Percentiles rank a stretch among this genome's conserved stretches.
Evolutionary conservation across 805 yeast species (phyloP).

Genomic region (Schwanniomyces yamadae): DNA sequence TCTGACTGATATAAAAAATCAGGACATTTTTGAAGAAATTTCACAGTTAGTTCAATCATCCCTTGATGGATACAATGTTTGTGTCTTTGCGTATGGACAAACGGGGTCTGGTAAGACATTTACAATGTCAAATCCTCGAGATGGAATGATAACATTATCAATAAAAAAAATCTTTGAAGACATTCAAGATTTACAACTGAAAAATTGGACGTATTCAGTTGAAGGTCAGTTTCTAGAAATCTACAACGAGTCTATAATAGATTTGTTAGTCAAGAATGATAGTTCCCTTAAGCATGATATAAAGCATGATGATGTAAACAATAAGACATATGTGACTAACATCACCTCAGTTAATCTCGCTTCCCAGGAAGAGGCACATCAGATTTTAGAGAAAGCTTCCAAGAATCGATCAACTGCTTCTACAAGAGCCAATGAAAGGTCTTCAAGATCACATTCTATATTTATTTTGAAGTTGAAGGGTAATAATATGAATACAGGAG

Average conservation of each 20-base stretch:
- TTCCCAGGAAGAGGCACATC: slow-evolving; percentile 48
- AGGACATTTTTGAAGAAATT: slow-evolving; percentile 75
- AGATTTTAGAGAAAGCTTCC: slow-evolving; percentile 53
- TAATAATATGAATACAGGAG: slow-evolving; percentile 46
- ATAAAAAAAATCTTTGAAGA: slow-evolving; percentile 66
- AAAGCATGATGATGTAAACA: slow-evolving; percentile 57
- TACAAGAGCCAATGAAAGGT: slow-evolving; percentile 75
- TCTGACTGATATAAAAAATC: slow-evolving; percentile 50
- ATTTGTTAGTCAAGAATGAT: slow-evolving; percentile 46
- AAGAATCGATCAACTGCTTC: slow-evolving; percentile 73
- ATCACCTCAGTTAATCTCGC: slow-evolving; percentile 49
- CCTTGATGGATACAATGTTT: slow-evolving; percentile 85
- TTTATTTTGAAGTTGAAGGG: slow-evolving; percentile 67
- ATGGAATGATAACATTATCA: slow-evolving; percentile 83
- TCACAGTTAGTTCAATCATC: slow-evolving; percentile 78
- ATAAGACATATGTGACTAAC: slow-evolving; percentile 62
- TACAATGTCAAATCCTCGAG: slow-evolving; percentile 72
- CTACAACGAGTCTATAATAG: slow-evolving; percentile 79
- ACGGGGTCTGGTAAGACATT: slow-evolving; percentile 93
- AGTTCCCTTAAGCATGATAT: slow-evolving; percentile 56
- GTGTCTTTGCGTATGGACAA: slow-evolving; percentile 96
- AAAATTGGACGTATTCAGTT: slow-evolving; percentile 64
- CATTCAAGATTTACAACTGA: slow-evolving; percentile 43
- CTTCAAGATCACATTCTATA: slow-evolving; percentile 90
- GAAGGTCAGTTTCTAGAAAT: slow-evolving; percentile 83